Base-by-base conservation (phyloP, 2,329 filamentous ascomycete genomes). In the Pseudogymnoascus pannorum region DNA sequence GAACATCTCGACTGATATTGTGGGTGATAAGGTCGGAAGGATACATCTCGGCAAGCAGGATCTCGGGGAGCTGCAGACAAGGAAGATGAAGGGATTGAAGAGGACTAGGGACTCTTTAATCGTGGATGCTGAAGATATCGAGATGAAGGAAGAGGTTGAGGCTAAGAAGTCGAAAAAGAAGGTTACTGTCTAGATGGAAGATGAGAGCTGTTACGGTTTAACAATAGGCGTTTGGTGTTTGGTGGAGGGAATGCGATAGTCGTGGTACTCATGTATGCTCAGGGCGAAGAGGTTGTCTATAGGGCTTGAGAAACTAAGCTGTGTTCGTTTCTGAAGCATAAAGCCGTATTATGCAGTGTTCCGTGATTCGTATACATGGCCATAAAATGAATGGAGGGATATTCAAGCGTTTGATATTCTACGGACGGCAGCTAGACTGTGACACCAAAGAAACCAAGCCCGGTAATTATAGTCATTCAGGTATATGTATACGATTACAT, bases 51-150 rank as follows among this genome's bases (percentile, higher is more conserved):
- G 89, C 71, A 91, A 88, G 78, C 92, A 97, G 77, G 92, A 99
- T 77, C 82, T 99, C 63, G 81, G 80, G 72, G 84, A 88, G 69
- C 76, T 99, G 75, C 94, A 99, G 80, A 95, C 92, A 60, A 87
- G 94, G 72, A 99, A 99, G 85, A 97, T 99, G 92, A 99, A 99
- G 86, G 94, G 92, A 67, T 76, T 99, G 68, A 99, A 97, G 84
- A 83, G 94, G 67, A 86, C 82, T 66, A 84, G 91, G 60, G 86
- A 86, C 65, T 76, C 84, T 22, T 80, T 81, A 59, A 78, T 77
- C 58, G 81, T 80, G 42, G 79, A 78, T 22, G 79, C 77, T 3
- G 78, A 70, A 14, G 77, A 78, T 63, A 75, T 70, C 42, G 79
- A 81, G 59, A 72, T 67, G 62, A 69, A 69, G 26, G 68, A 72